Conservation (phyloP, 805 yeast species). For the Candida lessepsii region DNA sequence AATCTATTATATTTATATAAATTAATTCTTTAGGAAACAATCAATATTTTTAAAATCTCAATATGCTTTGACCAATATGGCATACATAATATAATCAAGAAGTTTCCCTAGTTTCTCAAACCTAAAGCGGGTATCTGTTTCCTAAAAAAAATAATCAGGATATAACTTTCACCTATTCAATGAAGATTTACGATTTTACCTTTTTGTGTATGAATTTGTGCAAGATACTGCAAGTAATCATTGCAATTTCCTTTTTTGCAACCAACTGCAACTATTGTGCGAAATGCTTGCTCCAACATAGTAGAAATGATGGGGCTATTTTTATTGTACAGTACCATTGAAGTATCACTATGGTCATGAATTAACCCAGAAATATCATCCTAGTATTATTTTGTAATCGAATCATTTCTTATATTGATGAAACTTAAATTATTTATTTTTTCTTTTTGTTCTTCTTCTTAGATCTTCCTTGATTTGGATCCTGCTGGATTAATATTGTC, state of each 20-base stretch:
- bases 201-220: background rate
- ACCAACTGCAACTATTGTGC: conserved; percentile 3
- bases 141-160: background rate
- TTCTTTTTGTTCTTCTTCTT: conserved; percentile 21
- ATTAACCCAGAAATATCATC: no score
- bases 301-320: no score
- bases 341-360: no score
- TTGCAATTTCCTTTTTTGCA: conserved; percentile 9
- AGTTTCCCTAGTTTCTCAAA: conserved; percentile 6
- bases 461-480: conserved; percentile 16
- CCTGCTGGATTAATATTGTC: conserved; percentile 47
- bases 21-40: background rate
- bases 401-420: no score
- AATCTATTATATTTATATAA: background rate
- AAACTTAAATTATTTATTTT: no score
- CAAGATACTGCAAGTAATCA: conserved; percentile 8
- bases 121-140: background rate
- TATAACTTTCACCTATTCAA: background rate
- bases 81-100: background rate
- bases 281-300: background rate
- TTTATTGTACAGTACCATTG: no score
- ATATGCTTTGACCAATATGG: background rate
- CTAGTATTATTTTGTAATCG: no score
- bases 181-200: background rate
- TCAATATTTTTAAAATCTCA: conserved; percentile 1